Conservation (phyloP, 345 rosid species). For the Salix arbutifolia region DNA sequence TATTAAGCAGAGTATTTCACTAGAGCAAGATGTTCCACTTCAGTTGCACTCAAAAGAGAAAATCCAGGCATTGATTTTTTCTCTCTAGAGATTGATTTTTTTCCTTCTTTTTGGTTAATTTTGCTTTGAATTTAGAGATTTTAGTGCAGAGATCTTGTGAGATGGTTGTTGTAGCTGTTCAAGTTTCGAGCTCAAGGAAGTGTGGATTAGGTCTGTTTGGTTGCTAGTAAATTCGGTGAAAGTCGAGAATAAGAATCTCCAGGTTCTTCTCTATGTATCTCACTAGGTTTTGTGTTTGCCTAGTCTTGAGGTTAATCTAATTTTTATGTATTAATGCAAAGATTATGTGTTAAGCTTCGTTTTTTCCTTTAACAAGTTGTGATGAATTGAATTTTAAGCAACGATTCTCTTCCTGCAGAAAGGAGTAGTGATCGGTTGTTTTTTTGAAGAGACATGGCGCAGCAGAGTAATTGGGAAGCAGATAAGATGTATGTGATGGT, state of each 20-base stretch:
- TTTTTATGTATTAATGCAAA: neutral
- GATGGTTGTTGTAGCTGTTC: neutral
- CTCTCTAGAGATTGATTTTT: neutral
- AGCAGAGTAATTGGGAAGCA: conserved; percentile 70
- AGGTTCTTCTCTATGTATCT: no score
- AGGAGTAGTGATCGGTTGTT: neutral
- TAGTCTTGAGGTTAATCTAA: neutral
- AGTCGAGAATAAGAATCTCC: no score
- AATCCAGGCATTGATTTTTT: neutral
- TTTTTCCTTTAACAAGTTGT: neutral
- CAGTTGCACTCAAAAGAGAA: conserved; percentile 10
- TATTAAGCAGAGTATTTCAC: neutral
- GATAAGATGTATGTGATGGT: conserved; percentile 52
- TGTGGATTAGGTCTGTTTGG: no score
- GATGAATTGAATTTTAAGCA: conserved; percentile 9
- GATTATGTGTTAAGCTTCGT: neutral
- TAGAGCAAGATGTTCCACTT: conserved; percentile 13
- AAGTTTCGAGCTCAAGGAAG: neutral
- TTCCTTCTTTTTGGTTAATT: neutral
- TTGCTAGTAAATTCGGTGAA: no score
- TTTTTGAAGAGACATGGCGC: conserved; percentile 38
- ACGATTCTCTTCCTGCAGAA: conserved; percentile 12
- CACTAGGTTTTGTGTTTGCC: neutral
- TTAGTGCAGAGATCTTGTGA: conserved; percentile 10
- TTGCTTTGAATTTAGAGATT: conserved; percentile 8